phyloP scores from a whole-genome alignment of 768 basidiomycete genomes.

The Candolleomyces aberdarensis region DNA sequence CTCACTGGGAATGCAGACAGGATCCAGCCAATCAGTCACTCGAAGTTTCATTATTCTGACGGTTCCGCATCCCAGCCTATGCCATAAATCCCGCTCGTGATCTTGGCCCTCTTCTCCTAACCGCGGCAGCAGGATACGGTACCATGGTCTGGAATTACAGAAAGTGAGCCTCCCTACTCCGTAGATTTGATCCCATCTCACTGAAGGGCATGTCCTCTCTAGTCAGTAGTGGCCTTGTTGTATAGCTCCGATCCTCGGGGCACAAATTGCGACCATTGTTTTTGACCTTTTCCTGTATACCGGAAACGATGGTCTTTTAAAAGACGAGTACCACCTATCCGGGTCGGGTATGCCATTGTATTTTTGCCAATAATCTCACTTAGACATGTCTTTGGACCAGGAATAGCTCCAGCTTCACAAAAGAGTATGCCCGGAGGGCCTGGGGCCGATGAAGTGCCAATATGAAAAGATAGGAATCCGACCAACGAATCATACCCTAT shows the following conservation, averaged over 20 bases:
- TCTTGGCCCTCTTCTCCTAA: conserved; percentile 60
- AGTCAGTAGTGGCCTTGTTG: conserved; percentile 78
- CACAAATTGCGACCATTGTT: conserved; percentile 45
- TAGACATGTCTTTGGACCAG: too few relatives aligned
- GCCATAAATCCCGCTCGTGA: conserved; percentile 42
- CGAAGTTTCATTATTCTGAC: background rate
- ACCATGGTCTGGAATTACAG: conserved; percentile 35
- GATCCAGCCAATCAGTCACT: conserved; percentile 13
- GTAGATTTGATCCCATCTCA: background rate
- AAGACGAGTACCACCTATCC: too few relatives aligned
- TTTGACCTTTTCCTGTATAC: conserved; percentile 61
- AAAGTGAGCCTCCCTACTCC: conserved; percentile 26
- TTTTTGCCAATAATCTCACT: too few relatives aligned
- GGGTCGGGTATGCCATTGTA: too few relatives aligned
- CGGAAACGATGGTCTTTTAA: conserved; percentile 16
- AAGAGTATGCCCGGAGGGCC: too few relatives aligned
- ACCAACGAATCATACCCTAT: too few relatives aligned
- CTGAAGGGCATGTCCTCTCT: conserved; percentile 12
- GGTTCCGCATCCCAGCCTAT: conserved; percentile 21
- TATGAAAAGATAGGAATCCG: too few relatives aligned
- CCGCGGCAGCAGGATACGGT: conserved; percentile 69
- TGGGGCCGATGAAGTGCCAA: too few relatives aligned
- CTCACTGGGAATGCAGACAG: conserved; percentile 60
- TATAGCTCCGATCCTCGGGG: conserved; percentile 56
- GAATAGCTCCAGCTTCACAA: too few relatives aligned